A percentile compares a stretch with the other conserved stretches of the same genome.
These are phyloP conservation scores for Talaromyces sp. DNA, from an alignment of 2,329 filamentous ascomycete species.

Conservation along the genomic window DNA sequence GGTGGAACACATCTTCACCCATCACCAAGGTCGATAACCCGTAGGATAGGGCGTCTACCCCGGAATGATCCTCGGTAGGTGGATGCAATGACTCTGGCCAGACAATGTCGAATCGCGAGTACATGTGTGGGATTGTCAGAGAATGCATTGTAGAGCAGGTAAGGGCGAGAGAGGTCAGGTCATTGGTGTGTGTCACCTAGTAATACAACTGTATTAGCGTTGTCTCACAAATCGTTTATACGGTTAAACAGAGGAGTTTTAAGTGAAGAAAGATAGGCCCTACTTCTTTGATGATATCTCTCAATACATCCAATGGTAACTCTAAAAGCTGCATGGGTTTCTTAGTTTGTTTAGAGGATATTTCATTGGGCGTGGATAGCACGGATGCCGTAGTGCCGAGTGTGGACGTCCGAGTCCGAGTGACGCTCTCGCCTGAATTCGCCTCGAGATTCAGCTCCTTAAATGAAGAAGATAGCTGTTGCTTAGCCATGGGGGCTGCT, in stretches of 20 bases:
- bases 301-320: slow-evolving; percentile 75
- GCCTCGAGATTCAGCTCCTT: slow-evolving; percentile 14
- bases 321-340: slow-evolving; percentile 69
- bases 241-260: too few species aligned
- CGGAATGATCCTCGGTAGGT: slow-evolving; percentile 66
- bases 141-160: slow-evolving; percentile 77
- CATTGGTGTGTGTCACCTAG: slow-evolving; percentile 78
- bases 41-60: slow-evolving; percentile 81
- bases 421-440: slow-evolving; percentile 10
- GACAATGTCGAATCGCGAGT: slow-evolving; percentile 83
- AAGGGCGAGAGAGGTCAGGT: slow-evolving; percentile 75
- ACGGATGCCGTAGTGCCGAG: slow-evolving; percentile 9
- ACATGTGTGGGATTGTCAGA: slow-evolving; percentile 76
- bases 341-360: slow-evolving; percentile 29
- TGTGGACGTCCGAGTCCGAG: slow-evolving; percentile 14
- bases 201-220: neutral
- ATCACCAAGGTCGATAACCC: slow-evolving; percentile 79
- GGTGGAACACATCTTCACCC: slow-evolving; percentile 65
- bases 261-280: neutral
- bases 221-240: neutral
- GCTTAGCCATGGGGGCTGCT: too few species aligned
- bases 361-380: neutral
- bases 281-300: slow-evolving; percentile 78
- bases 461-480: slow-evolving; percentile 12
- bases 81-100: slow-evolving; percentile 72